phyloP scores from a whole-genome alignment of 768 basidiomycete genomes.

The Tulasnella sp. region DNA sequence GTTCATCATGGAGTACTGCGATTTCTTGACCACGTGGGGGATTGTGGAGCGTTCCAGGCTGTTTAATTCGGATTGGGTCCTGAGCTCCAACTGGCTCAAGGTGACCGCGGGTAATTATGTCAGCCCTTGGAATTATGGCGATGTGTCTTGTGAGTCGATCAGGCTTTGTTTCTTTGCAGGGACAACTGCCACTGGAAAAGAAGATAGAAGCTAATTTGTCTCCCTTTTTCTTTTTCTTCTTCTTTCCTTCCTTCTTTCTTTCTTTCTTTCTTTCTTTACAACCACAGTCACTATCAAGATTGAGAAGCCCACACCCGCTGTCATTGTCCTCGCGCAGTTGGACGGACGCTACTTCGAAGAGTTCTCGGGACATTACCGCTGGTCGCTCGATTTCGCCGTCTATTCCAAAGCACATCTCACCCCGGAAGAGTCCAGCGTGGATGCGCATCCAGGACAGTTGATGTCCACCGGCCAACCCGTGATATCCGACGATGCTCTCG shows the following conservation, averaged over 20 bases:
- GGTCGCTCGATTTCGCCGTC: constrained; percentile 42
- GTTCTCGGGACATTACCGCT: constrained; percentile 33
- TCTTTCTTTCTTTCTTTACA: too few species aligned
- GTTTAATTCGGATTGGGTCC: constrained; percentile 39
- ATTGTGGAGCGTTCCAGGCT: constrained; percentile 36
- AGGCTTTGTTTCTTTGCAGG: not conserved
- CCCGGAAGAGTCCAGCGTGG: constrained; percentile 2
- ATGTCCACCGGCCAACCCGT: too few species aligned
- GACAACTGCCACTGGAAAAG: too few species aligned
- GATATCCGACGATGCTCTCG: constrained; percentile 21
- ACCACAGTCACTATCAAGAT: constrained; percentile 37
- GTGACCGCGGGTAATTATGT: constrained; percentile 35
- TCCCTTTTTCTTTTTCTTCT: too few species aligned
- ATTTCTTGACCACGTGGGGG: constrained; percentile 28
- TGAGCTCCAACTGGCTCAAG: constrained; percentile 40
- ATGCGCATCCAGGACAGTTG: too few species aligned
- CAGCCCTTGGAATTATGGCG: constrained; percentile 42
- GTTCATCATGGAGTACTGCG: constrained; percentile 40
- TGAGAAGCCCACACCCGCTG: constrained; percentile 30
- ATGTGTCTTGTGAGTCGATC: constrained; percentile 38
- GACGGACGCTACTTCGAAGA: constrained; percentile 42
- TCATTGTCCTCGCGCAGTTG: constrained; percentile 44
- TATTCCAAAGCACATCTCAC: constrained; percentile 36
- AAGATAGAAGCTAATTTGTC: too few species aligned
- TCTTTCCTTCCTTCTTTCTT: too few species aligned